These are phyloP conservation scores for Vicia faba DNA, from an alignment of 306 rosid genomes.

Conservation along the genomic window DNA sequence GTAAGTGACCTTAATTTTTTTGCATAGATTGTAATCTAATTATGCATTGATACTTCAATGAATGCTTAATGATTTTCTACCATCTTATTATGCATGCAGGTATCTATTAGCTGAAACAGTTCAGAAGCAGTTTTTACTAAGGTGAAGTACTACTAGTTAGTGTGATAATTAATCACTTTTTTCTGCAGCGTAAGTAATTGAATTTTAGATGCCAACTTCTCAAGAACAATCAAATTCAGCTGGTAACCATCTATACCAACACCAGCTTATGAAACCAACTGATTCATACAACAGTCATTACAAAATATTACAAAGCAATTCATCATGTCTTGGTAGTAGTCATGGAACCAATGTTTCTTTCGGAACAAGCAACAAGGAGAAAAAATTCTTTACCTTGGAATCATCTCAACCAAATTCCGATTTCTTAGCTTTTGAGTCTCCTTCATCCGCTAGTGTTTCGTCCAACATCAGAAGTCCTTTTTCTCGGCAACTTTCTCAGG, in stretches of 20 bases:
- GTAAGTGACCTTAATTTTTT: background rate
- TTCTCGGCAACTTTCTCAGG: constrained; percentile 72
- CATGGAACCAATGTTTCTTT: constrained; percentile 65
- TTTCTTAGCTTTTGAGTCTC: constrained; percentile 55
- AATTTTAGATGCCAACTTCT: constrained; percentile 61
- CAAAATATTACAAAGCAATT: constrained; percentile 58
- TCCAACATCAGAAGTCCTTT: constrained; percentile 53
- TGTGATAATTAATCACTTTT: constrained; percentile 17
- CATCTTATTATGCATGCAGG: constrained; percentile 46
- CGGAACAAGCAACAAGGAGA: constrained; percentile 52
- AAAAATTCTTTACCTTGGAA: constrained; percentile 69
- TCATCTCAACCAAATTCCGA: constrained; percentile 54
- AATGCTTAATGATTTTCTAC: constrained; percentile 9
- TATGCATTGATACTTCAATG: constrained; percentile 20
- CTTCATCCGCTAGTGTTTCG: constrained; percentile 71
- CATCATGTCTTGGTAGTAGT: constrained; percentile 36
- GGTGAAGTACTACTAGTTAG: constrained; percentile 6
- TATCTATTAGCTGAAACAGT: constrained; percentile 20
- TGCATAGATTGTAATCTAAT: constrained; percentile 1
- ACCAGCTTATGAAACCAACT: constrained; percentile 52
- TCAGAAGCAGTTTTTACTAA: constrained; percentile 20
- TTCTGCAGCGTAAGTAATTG: constrained; percentile 32
- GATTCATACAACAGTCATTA: constrained; percentile 47
- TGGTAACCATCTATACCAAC: constrained; percentile 47
- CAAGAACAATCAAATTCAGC: constrained; percentile 48